Percentiles rank a stretch among this genome's conserved stretches.
phyloP scores from a whole-genome alignment of 2,329 filamentous ascomycete species.

The Talaromyces sp. region DNA sequence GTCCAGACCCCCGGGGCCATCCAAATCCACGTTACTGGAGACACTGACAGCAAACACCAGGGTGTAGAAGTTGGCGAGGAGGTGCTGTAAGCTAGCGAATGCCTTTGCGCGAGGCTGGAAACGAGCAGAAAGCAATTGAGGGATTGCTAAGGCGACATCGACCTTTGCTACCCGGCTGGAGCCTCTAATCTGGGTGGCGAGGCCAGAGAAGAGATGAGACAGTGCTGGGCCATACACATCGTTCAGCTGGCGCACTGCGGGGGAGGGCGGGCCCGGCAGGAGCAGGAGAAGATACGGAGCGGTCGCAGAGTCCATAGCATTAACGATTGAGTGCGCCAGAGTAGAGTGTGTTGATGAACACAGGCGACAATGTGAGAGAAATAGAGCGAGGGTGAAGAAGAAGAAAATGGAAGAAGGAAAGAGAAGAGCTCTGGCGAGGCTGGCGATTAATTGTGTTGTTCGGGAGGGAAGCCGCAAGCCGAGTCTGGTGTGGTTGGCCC shows the following conservation, averaged over 20 bases:
- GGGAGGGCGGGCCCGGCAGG: constrained; percentile 55
- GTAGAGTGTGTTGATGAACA: not conserved
- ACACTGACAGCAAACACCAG: constrained; percentile 68
- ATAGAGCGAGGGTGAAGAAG: not conserved
- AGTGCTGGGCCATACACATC: constrained; percentile 58
- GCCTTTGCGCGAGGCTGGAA: constrained; percentile 48
- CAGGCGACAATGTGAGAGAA: not conserved
- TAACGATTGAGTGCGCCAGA: not conserved
- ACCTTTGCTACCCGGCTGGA: constrained; percentile 35
- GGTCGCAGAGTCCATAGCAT: not conserved
- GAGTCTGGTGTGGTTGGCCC: not conserved
- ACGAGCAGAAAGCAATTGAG: constrained; percentile 52
- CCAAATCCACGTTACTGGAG: constrained; percentile 55
- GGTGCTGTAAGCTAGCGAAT: constrained; percentile 65
- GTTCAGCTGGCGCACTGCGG: constrained; percentile 46
- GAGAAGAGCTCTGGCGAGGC: not conserved
- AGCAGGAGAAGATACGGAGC: constrained; percentile 48
- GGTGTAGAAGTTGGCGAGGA: constrained; percentile 72
- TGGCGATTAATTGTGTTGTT: not conserved
- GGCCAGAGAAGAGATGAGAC: constrained; percentile 46
- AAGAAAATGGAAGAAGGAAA: not conserved
- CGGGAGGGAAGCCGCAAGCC: not conserved
- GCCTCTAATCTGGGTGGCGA: constrained; percentile 34
- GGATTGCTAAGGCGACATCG: constrained; percentile 58
- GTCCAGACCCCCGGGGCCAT: constrained; percentile 67